Evolutionary conservation across 495 filamentous ascomycete genomes (phyloP).

Genomic region (Neurospora sp.): DNA sequence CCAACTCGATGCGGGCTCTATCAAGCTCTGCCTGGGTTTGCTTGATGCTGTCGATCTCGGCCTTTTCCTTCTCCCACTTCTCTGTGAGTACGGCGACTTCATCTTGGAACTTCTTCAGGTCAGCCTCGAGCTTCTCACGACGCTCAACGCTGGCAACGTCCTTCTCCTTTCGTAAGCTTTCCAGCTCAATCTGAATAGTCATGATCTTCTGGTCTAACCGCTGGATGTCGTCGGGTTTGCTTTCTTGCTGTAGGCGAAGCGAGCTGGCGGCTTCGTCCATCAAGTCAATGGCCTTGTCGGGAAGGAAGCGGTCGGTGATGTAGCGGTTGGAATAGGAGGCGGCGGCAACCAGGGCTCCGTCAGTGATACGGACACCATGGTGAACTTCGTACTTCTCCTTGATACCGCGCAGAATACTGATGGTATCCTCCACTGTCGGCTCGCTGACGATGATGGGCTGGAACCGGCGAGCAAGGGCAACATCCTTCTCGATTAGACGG

Average conservation of each 20-base stretch:
- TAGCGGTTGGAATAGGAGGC: conserved; percentile 91
- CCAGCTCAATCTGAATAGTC: conserved; percentile 94
- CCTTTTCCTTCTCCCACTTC: conserved; percentile 83
- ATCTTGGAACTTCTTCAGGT: conserved; percentile 62
- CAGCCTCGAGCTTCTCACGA: conserved; percentile 70
- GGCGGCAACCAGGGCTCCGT: conserved; percentile 83
- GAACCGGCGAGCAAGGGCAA: conserved; percentile 82
- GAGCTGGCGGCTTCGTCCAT: conserved; percentile 94
- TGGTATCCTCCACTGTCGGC: conserved; percentile 81
- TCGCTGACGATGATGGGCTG: conserved; percentile 88
- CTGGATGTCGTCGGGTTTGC: conserved; percentile 87
- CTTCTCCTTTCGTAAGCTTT: conserved; percentile 89
- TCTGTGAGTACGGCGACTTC: conserved; percentile 56
- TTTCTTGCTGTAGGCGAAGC: conserved; percentile 87
- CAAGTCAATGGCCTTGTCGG: conserved; percentile 94
- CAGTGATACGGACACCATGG: conserved; percentile 87
- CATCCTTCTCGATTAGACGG: conserved; percentile 88
- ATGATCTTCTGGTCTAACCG: conserved; percentile 87
- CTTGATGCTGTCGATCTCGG: conserved; percentile 76
- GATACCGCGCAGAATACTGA: conserved; percentile 92
- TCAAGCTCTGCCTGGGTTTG: conserved; percentile 77
- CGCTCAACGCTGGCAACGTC: conserved; percentile 81
- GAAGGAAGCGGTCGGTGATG: conserved; percentile 89
- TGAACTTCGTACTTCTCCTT: conserved; percentile 97
- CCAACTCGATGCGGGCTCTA: conserved; percentile 71